Evolutionary conservation across 495 filamentous ascomycete species (phyloP), one percentile per base, ranked within the genome.

Genomic region (Umbilicaria muhlenbergii): DNA sequence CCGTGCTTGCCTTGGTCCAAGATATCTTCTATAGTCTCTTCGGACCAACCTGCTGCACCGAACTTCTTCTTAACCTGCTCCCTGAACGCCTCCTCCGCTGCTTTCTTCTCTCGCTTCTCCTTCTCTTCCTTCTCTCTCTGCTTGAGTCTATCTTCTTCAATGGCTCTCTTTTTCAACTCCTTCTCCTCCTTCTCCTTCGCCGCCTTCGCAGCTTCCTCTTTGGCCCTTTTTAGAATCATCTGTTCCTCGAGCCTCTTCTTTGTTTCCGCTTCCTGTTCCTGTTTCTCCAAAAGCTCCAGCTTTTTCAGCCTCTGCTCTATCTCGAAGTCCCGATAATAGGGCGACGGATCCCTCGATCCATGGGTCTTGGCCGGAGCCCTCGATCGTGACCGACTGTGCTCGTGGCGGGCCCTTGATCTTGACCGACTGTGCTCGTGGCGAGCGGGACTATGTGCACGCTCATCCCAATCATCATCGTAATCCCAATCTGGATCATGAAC

Each of bases 41-140:
- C 51, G 15, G 36, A 41, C 34, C 48, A 53, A 2, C 52, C 52
- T 14, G 44, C 47, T 21, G 38, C 44, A 15, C 34, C 42, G 43
- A 54, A 47, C 24, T 32, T 43, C 42, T 45, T 37, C 31, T 45
- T 52, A 1, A 44, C 46, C 19, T 39, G 34, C 32, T 40, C 41
- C 28, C 34, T 41, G 17, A 41, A 51, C 13, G 42, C 42, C 38
- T 51, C 43, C 2, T 54, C 49, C 32, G 41, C 41, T 35, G 50
- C 40, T 34, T 51, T 45, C 53, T 56, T 56, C 35, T 50, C 47
- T 32, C 52, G 43, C 12, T 35, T 44, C 28, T 55, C 46, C 39
- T 53, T 50, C n/a, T 40, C 38, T 17, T 55, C 34, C 19, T 50
- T 38, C 36, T 55, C 50, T 8, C 28, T 15, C 24, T 55, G 31